These are phyloP conservation scores for Dillenia suffruticosa DNA, from an alignment of 164 flowering plant species.

Conservation along the genomic window DNA sequence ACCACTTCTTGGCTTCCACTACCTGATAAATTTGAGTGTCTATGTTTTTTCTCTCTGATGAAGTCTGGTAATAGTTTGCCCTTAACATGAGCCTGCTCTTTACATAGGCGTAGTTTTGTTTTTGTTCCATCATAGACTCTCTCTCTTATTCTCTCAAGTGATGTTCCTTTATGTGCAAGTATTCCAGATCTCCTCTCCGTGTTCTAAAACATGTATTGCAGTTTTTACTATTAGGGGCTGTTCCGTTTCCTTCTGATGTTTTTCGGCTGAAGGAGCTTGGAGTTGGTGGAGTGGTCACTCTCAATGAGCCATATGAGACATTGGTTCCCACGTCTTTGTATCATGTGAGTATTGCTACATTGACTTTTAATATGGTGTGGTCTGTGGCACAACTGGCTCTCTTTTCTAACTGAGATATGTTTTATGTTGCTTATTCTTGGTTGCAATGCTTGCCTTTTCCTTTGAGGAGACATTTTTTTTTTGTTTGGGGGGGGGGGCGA, in stretches of 20 bases:
- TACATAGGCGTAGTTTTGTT: not conserved
- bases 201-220: constrained; percentile 25
- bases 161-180: too few species aligned
- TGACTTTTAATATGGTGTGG: not conserved
- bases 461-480: too few species aligned
- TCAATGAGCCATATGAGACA: constrained; percentile 92
- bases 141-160: not conserved
- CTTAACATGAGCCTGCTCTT: too few species aligned
- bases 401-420: too few species aligned
- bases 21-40: too few species aligned
- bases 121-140: not conserved
- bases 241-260: constrained; percentile 89
- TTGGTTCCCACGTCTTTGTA: constrained; percentile 81
- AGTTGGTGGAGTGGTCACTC: constrained; percentile 80
- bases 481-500: too few species aligned
- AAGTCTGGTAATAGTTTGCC: too few species aligned
- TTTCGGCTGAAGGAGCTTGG: constrained; percentile 70
- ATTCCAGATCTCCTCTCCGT: not conserved
- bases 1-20: too few species aligned
- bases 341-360: constrained; percentile 36
- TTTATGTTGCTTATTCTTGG: too few species aligned
- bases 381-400: too few species aligned
- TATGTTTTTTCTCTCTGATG: too few species aligned
- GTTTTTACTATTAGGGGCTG: constrained; percentile 90
- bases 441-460: too few species aligned